These are phyloP conservation scores for Blastomyces percursus DNA, from an alignment of 2,329 filamentous ascomycete genomes.

Conservation along the genomic window DNA sequence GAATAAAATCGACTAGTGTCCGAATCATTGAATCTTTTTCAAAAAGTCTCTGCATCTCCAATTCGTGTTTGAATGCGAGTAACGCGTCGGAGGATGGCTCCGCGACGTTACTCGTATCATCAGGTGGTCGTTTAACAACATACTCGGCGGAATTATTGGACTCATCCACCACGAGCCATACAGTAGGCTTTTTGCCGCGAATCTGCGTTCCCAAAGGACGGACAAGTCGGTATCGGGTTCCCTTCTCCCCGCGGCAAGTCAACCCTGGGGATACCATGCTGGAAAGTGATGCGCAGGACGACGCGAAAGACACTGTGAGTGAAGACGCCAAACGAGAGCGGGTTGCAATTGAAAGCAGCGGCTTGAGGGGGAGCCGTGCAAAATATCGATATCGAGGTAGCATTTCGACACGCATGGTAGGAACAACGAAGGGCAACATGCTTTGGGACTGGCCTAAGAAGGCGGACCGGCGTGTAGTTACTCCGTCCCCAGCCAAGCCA, in stretches of 20 bases:
- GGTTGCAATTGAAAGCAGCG: too few species aligned
- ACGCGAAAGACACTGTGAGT: too few species aligned
- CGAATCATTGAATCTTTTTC: slow-evolving; percentile 10
- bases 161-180: slow-evolving; percentile 11
- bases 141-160: slow-evolving; percentile 7
- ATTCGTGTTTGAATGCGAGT: slow-evolving; percentile 12
- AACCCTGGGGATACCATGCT: slow-evolving; percentile 6
- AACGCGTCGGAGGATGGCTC: slow-evolving; percentile 2
- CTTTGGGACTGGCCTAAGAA: too few species aligned
- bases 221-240: slow-evolving; percentile 11
- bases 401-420: too few species aligned
- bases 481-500: too few species aligned
- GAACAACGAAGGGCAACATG: too few species aligned
- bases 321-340: too few species aligned
- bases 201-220: slow-evolving; percentile 9
- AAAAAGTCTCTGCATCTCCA: slow-evolving; percentile 13
- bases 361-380: too few species aligned
- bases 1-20: slow-evolving; percentile 9
- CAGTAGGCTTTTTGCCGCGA: slow-evolving; percentile 6
- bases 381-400: too few species aligned
- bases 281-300: too few species aligned
- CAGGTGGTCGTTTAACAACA: slow-evolving; percentile 11
- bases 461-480: too few species aligned
- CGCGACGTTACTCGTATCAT: neutral
- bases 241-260: slow-evolving; percentile 8